Evolutionary conservation across 768 basidiomycete genomes (phyloP), one percentile per base, ranked within the genome.

Genomic region (Tephrocybe sp.): DNA sequence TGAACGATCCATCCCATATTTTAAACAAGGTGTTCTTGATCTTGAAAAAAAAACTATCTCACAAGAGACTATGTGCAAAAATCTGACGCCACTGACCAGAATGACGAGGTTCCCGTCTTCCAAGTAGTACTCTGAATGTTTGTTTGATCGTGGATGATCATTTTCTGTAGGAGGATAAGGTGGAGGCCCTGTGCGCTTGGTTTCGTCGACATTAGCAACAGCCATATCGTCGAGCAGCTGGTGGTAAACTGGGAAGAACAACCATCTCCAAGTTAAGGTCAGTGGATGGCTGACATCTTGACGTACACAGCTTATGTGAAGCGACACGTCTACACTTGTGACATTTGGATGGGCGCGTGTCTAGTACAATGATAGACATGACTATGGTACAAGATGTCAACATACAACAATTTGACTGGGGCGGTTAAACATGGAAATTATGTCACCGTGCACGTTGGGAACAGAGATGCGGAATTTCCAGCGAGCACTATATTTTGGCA

Each of bases 401-500:
- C n/a, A n/a, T n/a, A n/a, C n/a, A n/a, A n/a, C n/a, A n/a, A n/a
- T n/a, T n/a, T n/a, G n/a, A n/a, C n/a, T n/a, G n/a, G n/a, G n/a
- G n/a, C n/a, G n/a, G n/a, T n/a, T n/a, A n/a, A n/a, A 27, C 4
- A n/a, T 27, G 11, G 6, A 29, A 29, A 29, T 56, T 50, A 69
- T 11, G 70, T 72, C 40, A 53, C 53, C 21, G 64, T 61, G 52
- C 72, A 75, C 24, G 61, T 53, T 15, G 70, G 69, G 59, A 81
- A 81, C 25, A 78, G 54, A 4, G 63, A 61, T 1, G 74, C 77
- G 1, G 75, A 56, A 52, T 71, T 68, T 12, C 79, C 78, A 3
- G 61, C 66, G 25, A 80, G 55, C 13, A 69, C 65, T n/a, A 82
- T 68, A 54, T 82, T 83, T 57, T 79, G 74, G 61, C 83, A 83